These are phyloP conservation scores for Trichopus zeylanicus DNA, from an alignment of 116 monocot genomes.

Conservation along the genomic window DNA sequence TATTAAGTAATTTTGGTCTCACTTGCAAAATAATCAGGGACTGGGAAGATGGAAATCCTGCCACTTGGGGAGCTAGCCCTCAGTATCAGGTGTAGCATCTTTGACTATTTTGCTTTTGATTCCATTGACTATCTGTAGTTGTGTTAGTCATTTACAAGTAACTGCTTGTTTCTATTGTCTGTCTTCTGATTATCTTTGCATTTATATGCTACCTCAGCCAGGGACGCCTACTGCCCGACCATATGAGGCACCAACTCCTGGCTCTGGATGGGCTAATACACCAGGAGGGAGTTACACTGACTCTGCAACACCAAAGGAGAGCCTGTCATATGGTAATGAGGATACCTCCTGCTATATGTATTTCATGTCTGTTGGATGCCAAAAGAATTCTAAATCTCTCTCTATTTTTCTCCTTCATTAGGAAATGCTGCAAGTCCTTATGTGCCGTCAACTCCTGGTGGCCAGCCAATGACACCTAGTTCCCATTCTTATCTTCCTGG, in stretches of 20 bases:
- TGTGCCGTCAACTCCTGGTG: slow-evolving; percentile 86
- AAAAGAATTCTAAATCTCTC: too few species aligned
- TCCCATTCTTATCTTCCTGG: slow-evolving; percentile 88
- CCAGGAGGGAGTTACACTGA: slow-evolving; percentile 82
- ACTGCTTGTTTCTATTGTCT: neutral
- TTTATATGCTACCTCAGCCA: slow-evolving; percentile 36
- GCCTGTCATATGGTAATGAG: slow-evolving; percentile 55
- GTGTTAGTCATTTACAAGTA: too few species aligned
- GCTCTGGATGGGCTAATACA: slow-evolving; percentile 94
- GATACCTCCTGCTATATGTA: too few species aligned
- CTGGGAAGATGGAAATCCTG: slow-evolving; percentile 98
- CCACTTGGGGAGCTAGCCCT: slow-evolving; percentile 86
- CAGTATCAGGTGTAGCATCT: slow-evolving; percentile 61
- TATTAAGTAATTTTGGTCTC: too few species aligned
- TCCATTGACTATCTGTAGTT: neutral
- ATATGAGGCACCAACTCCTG: slow-evolving; percentile 96
- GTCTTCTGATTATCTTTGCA: neutral
- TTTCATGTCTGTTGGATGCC: too few species aligned
- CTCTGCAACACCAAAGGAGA: slow-evolving; percentile 73
- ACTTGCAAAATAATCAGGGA: slow-evolving; percentile 40
- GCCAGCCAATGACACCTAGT: slow-evolving; percentile 91
- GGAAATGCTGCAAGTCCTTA: slow-evolving; percentile 94
- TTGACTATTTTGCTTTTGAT: neutral
- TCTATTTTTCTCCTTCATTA: slow-evolving; percentile 19
- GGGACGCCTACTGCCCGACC: slow-evolving; percentile 77